phyloP scores from a whole-genome alignment of 768 basidiomycete species.

The Auricularia cornea region DNA sequence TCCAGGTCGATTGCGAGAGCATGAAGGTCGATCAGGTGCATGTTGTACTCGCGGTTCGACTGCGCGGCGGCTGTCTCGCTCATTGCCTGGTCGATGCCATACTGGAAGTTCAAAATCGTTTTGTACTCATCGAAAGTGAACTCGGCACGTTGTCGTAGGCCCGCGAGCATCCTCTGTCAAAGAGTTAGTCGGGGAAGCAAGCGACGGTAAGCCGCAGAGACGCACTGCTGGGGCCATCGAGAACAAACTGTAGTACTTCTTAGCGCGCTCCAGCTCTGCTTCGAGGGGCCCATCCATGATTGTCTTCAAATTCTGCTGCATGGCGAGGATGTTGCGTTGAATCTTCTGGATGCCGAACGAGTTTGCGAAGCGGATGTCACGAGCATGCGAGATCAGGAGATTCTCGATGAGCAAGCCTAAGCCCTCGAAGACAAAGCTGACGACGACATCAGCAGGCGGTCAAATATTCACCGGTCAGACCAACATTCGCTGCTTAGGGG shows the following conservation, averaged over 20 bases:
- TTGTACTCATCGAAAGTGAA: constrained; percentile 93
- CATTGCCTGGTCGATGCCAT: constrained; percentile 63
- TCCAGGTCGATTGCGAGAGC: constrained; percentile 21
- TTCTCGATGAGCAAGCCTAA: constrained; percentile 80
- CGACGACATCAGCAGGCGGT: constrained; percentile 6
- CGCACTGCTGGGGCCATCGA: constrained; percentile 63
- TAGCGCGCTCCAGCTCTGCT: constrained; percentile 66
- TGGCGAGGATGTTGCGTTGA: constrained; percentile 76
- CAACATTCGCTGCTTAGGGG: constrained; percentile 58
- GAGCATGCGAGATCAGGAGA: constrained; percentile 66
- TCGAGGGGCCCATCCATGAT: constrained; percentile 52
- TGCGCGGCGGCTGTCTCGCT: constrained; percentile 42
- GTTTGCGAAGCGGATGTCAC: constrained; percentile 61
- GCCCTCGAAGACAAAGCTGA: constrained; percentile 82
- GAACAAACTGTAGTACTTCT: constrained; percentile 78
- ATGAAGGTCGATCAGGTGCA: constrained; percentile 87
- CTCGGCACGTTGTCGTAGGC: constrained; percentile 44
- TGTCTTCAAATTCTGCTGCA: constrained; percentile 85
- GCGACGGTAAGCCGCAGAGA: neutral
- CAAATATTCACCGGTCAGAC: constrained; percentile 18
- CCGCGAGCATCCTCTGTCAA: constrained; percentile 65
- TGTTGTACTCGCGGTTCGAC: constrained; percentile 65
- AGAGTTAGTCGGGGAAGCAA: neutral
- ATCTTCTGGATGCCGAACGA: constrained; percentile 78
- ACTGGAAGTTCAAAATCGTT: constrained; percentile 81